Evolutionary conservation across 768 basidiomycete species (phyloP), one percentile per base, ranked within the genome.

Genomic region (Holtermanniella nyarrowii): DNA sequence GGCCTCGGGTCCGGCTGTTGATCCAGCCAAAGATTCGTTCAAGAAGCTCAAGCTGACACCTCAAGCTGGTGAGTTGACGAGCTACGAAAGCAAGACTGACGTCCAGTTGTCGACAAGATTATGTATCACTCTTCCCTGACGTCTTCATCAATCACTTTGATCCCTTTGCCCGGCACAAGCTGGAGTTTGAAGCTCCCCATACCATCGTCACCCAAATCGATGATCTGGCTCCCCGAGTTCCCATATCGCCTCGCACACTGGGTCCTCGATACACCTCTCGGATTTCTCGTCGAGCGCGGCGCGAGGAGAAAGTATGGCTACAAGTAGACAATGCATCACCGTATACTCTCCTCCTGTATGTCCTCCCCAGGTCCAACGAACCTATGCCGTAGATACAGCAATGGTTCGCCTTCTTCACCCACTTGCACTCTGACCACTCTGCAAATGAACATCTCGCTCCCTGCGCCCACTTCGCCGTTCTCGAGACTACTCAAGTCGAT

Each of bases 381-480:
- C 16, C 37, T 7, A 37, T 50, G 46, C 39, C 47, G 46, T 18
- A 43, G 52, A 52, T 57, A 54, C 26, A 62, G 47, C 14, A 57
- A 22, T 37, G 58, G 54, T 44, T 59, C 45, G 23, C 48, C 40
- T 42, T 61, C 49, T 27, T 69, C 61, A 0, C 70, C 70, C 57
- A 76, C 75, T 55, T 78, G 76, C 41, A 89, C 82, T 23, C 80
- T 72, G 25, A 80, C 70, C 11, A 91, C 87, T n/a, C 77, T 74
- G 13, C 86, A 88, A 55, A 91, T 80, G 70, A 88, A 89, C 40
- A 91, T 72, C 74, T 88, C 63, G 46, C 59, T 62, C 26, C 83
- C 37, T 82, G 84, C 60, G 66, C 26, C 42, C 39, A 21, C 21
- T n/a, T 47, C 39, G 5, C 49, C 24, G 22, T 16, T 21, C 50